These are phyloP conservation scores for Cladosporium sphaerospermum DNA, from an alignment of 2,329 filamentous ascomycete genomes.

Conservation along the genomic window DNA sequence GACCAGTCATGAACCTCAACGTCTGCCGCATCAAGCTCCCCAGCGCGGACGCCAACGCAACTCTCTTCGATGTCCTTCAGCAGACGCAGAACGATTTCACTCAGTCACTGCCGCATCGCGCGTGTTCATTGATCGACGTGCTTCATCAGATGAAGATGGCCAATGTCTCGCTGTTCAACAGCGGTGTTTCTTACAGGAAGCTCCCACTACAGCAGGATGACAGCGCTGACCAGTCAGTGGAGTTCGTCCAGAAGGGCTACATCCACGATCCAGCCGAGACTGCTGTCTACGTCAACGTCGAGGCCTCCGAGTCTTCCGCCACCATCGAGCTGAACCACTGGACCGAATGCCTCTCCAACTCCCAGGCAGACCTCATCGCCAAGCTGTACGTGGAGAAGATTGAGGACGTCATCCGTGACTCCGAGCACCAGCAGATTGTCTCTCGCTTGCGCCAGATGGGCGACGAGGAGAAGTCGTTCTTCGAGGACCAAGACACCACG, in stretches of 20 bases:
- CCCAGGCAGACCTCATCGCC: slow-evolving; percentile 9
- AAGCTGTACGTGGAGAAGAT: slow-evolving; percentile 10
- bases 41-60: neutral
- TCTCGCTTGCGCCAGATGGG: slow-evolving; percentile 3
- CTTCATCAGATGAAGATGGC: slow-evolving; percentile 7
- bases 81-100: slow-evolving; percentile 6
- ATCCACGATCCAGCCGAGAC: slow-evolving; percentile 9
- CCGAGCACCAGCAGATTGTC: slow-evolving; percentile 1
- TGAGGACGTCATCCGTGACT: slow-evolving; percentile 3
- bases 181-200: slow-evolving; percentile 2
- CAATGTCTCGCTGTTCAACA: slow-evolving; percentile 4
- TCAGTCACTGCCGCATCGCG: slow-evolving; percentile 3
- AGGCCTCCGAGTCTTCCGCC: slow-evolving; percentile 1
- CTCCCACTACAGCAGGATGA: neutral
- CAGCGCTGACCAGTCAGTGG: neutral
- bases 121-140: slow-evolving; percentile 8
- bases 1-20: slow-evolving; percentile 11
- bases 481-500: neutral
- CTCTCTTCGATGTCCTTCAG: slow-evolving; percentile 10
- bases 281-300: slow-evolving; percentile 8
- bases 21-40: slow-evolving; percentile 13
- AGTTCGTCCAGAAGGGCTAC: slow-evolving; percentile 3
- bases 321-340: slow-evolving; percentile 9
- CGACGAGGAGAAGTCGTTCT: slow-evolving; percentile 1
- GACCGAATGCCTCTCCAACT: slow-evolving; percentile 1